phyloP scores from a whole-genome alignment of 1,284 basidiomycete species.

The Melampsora occidentalis region DNA sequence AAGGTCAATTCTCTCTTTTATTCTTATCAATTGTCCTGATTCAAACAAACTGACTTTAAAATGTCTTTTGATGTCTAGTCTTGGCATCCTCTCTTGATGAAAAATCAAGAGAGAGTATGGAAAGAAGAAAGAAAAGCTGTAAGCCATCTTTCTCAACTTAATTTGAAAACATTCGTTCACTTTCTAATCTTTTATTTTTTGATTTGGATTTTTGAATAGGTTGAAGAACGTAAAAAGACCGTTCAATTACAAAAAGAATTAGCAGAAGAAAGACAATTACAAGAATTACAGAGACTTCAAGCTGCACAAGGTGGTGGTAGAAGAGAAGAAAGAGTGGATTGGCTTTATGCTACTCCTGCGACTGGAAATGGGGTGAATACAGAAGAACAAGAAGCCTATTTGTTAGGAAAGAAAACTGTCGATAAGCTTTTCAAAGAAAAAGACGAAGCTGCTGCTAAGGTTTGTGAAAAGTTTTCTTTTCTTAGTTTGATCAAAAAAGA shows the following conservation, averaged over 20 bases:
- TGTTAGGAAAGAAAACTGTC: constrained; percentile 96
- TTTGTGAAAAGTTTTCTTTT: background rate
- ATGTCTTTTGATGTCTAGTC: constrained; percentile 51
- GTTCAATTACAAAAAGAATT: constrained; percentile 94
- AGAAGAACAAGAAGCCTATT: constrained; percentile 91
- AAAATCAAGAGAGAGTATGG: constrained; percentile 99
- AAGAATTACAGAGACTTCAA: constrained; percentile 89
- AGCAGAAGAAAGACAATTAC: constrained; percentile 92
- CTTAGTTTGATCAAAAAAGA: no score
- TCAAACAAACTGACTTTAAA: background rate
- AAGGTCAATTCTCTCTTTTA: constrained; percentile 22
- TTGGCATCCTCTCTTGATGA: constrained; percentile 96
- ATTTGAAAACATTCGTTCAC: no score
- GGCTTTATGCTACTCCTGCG: constrained; percentile 97
- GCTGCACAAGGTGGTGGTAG: constrained; percentile 88
- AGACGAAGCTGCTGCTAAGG: constrained; percentile 61
- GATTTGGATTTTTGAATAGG: constrained; percentile 48
- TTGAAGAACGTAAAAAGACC: constrained; percentile 96
- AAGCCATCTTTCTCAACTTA: background rate
- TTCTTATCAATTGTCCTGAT: background rate
- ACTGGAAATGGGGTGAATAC: constrained; percentile 75
- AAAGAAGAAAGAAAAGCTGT: constrained; percentile 88
- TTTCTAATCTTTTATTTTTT: no score
- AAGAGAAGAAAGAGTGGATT: constrained; percentile 87
- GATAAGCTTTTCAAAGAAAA: constrained; percentile 83